Evolutionary conservation across 495 filamentous ascomycete species (phyloP).

Genomic region (Tuber microsphaerosporum): DNA sequence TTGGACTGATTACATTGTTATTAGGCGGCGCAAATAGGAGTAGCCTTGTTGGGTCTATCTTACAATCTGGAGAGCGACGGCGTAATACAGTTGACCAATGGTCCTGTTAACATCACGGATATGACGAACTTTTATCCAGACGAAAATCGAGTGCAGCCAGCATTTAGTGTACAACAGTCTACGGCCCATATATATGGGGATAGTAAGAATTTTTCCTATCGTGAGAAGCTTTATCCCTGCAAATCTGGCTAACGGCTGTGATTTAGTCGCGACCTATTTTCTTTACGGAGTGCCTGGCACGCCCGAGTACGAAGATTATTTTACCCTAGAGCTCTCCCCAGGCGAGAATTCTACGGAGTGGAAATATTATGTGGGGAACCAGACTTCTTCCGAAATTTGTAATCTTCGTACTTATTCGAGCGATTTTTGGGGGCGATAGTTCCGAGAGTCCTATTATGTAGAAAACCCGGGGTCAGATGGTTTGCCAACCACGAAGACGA

Average conservation of each 20-base stretch:
- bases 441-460: constrained; percentile 7
- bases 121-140: constrained; percentile 6
- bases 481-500: not conserved
- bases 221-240: not conserved
- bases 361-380: constrained; percentile 18
- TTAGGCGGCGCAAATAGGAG: constrained; percentile 29
- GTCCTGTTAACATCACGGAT: constrained; percentile 22
- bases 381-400: not conserved
- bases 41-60: constrained; percentile 31
- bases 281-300: not conserved
- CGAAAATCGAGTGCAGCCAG: not conserved
- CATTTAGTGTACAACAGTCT: constrained; percentile 16
- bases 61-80: constrained; percentile 29
- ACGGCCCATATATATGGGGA: constrained; percentile 25
- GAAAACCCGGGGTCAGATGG: not conserved
- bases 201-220: constrained; percentile 11
- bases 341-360: not conserved
- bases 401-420: not conserved
- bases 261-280: not conserved
- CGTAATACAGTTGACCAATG: not conserved
- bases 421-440: constrained; percentile 6
- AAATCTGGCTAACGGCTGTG: not conserved
- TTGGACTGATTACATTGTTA: not conserved
- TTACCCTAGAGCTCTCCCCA: not conserved
- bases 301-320: not conserved